These are phyloP conservation scores for Alternaria incomplexa DNA, from an alignment of 2,329 filamentous ascomycete genomes.

Conservation along the genomic window DNA sequence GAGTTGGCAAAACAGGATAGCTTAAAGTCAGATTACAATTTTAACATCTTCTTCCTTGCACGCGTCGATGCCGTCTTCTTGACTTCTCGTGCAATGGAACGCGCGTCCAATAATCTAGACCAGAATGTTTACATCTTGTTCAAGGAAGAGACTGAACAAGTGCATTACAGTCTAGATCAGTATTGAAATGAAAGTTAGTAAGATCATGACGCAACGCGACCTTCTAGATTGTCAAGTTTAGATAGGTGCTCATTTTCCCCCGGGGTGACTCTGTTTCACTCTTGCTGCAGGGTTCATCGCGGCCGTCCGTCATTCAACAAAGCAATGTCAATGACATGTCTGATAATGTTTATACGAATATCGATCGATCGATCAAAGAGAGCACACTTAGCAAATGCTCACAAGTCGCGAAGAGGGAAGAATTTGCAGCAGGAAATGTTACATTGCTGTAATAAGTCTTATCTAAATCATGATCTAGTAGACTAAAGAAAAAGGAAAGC, in stretches of 20 bases:
- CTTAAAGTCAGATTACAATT: background rate
- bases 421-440: background rate
- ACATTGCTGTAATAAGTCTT: background rate
- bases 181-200: background rate
- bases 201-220: background rate
- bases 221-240: background rate
- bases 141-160: background rate
- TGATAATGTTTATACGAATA: background rate
- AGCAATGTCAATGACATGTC: background rate
- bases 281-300: background rate
- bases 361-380: background rate
- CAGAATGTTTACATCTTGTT: background rate
- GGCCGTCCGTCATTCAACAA: background rate
- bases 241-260: background rate
- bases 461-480: background rate
- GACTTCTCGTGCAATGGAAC: background rate
- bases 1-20: conserved; percentile 19
- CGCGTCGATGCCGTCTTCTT: background rate
- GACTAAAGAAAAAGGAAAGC: background rate
- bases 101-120: background rate
- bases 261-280: background rate
- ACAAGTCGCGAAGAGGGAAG: background rate
- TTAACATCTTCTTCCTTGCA: background rate
- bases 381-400: background rate
- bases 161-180: background rate